Evolutionary conservation across 78 protist species (phyloP), one percentile per base, ranked within the genome.

Genomic region (Emiliania huxleyi): DNA sequence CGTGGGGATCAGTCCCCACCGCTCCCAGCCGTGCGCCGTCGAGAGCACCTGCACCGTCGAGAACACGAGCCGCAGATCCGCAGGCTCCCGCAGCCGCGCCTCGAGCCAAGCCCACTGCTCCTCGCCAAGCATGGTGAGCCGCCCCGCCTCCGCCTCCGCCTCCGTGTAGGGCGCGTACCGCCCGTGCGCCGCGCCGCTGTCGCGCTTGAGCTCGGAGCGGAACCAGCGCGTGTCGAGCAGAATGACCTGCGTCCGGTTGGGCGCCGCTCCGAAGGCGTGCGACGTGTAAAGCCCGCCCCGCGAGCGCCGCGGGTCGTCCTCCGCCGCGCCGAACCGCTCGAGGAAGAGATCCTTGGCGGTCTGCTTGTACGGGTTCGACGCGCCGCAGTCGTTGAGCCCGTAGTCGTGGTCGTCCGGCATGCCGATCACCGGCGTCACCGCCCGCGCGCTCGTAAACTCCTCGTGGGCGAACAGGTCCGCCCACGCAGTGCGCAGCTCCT

Each of bases 91-190:
- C 23, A 79, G 52, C 87, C 43, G n/a, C 48, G 33, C 38, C 55
- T 22, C 49, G 37, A 79, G 87, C 87, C 87, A 79, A 1, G 46
- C 55, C 87, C 87, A 79, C 87, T 79, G 87, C 49, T 38, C 87
- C 19, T 15, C 87, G 40, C 84, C 45, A 2, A 75, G 12, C 26
- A 75, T 75, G 84, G 21, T 40, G 33, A 4, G 11, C 35, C 55
- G 48, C 0, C 22, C 15, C 0, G 37, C 75, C 23, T 26, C 37
- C 37, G 29, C 33, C 62, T 52, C 62, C 15, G 15, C 29, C 62
- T 52, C 62, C 62, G 62, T 19, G 15, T 52, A 52, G 8, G 62
- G 62, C 62, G 15, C 62, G 15, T 52, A 52, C 15, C 62, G 62
- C 62, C 62, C 62, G 15, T 19, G 23, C 6, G 15, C 85, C 19